A percentile compares a stretch with the other conserved stretches of the same genome.
These are phyloP conservation scores for Aspergillus pseudoglaucus DNA, from an alignment of 2,329 filamentous ascomycete genomes.

Conservation along the genomic window DNA sequence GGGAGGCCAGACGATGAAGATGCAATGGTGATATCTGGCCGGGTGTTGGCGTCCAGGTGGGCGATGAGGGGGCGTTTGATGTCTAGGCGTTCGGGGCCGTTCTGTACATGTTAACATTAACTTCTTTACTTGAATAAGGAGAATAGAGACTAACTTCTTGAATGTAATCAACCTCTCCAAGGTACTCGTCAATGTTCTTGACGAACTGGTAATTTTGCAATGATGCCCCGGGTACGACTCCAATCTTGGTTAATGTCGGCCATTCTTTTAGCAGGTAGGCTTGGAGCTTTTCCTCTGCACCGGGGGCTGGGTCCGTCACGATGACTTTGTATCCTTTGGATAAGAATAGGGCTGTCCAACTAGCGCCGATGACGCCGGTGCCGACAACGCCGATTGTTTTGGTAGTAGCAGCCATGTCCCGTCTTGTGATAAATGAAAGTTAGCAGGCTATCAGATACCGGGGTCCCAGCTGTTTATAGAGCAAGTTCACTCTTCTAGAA, in stretches of 20 bases:
- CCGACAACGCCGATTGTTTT: constrained; percentile 27
- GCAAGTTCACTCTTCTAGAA: neutral
- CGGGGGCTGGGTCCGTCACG: constrained; percentile 36
- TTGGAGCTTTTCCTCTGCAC: constrained; percentile 25
- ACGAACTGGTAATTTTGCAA: constrained; percentile 8
- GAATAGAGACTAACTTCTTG: constrained; percentile 4
- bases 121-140: neutral
- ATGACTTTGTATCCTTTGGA: constrained; percentile 34
- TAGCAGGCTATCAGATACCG: neutral
- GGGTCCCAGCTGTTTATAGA: neutral
- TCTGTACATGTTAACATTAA: constrained; percentile 1
- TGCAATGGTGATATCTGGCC: constrained; percentile 7
- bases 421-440: neutral
- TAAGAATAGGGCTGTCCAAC: constrained; percentile 38
- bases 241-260: constrained; percentile 6
- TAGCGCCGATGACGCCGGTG: constrained; percentile 35
- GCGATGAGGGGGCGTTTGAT: constrained; percentile 13
- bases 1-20: constrained; percentile 12
- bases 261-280: constrained; percentile 16
- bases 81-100: constrained; percentile 11
- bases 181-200: constrained; percentile 4
- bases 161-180: constrained; percentile 4
- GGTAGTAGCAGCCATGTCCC: neutral
- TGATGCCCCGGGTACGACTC: neutral
- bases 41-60: constrained; percentile 12